These are phyloP conservation scores for Astrothelium macrocarpum DNA, from an alignment of 495 filamentous ascomycete genomes.

Conservation along the genomic window DNA sequence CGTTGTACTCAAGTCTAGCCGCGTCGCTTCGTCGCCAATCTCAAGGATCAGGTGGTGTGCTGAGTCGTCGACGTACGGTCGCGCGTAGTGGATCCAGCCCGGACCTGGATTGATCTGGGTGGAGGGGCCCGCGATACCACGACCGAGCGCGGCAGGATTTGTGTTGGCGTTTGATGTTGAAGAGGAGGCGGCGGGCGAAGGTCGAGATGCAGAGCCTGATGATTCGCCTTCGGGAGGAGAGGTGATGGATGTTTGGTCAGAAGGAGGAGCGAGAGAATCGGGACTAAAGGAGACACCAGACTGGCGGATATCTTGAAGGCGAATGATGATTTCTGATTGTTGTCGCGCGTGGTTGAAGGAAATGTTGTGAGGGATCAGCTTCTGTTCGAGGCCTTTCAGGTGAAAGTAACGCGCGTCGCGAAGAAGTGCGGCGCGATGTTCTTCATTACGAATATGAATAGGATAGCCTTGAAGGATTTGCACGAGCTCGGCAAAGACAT, in stretches of 20 bases:
- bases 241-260: constrained; percentile 12
- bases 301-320: constrained; percentile 76
- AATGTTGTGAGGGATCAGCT: constrained; percentile 68
- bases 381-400: constrained; percentile 83
- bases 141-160: background rate
- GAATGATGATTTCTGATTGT: constrained; percentile 67
- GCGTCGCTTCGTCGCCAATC: constrained; percentile 53
- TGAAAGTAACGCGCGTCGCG: constrained; percentile 89
- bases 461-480: constrained; percentile 84
- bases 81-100: constrained; percentile 67
- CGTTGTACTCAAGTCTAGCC: constrained; percentile 44
- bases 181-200: background rate
- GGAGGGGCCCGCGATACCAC: background rate
- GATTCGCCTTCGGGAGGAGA: background rate
- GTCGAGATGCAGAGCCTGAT: background rate
- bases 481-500: constrained; percentile 74
- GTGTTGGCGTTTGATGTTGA: constrained; percentile 6
- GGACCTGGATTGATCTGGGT: constrained; percentile 7
- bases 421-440: constrained; percentile 69
- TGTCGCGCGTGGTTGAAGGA: constrained; percentile 60
- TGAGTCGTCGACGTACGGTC: constrained; percentile 71
- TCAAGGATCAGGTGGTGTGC: constrained; percentile 70
- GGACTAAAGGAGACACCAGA: constrained; percentile 60
- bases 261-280: constrained; percentile 28
- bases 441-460: constrained; percentile 62